Conservation (phyloP, 139 green algal species). For the Picochlorum sp. region DNA sequence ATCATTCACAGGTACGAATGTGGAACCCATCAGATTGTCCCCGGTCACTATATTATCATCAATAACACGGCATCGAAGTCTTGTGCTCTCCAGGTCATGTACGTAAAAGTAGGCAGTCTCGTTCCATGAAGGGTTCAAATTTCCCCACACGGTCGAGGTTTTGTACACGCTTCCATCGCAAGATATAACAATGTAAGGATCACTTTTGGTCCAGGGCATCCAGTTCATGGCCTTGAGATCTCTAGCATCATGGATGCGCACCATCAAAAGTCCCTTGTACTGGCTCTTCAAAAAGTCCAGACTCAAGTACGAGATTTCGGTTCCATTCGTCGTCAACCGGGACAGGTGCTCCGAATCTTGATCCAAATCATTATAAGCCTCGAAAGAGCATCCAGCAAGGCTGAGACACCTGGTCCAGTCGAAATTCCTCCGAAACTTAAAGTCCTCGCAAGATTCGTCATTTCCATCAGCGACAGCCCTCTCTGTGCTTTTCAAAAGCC, state of each 20-base stretch:
- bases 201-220: neutral
- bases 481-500: no score
- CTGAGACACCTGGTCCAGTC: constrained; percentile 17
- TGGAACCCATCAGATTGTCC: constrained; percentile 7
- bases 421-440: neutral
- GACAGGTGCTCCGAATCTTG: neutral
- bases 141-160: constrained; percentile 4
- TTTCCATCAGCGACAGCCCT: no score
- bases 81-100: neutral
- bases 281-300: constrained; percentile 9
- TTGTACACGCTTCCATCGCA: neutral
- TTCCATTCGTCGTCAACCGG: neutral
- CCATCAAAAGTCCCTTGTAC: constrained; percentile 15
- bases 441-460: no score
- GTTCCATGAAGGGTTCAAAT: constrained; percentile 15
- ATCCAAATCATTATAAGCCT: constrained; percentile 21
- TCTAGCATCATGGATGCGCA: constrained; percentile 4
- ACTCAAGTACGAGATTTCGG: constrained; percentile 10
- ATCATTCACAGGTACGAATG: constrained; percentile 2
- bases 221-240: constrained; percentile 8
- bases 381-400: constrained; percentile 19
- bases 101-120: constrained; percentile 4
- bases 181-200: constrained; percentile 8
- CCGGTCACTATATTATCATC: constrained; percentile 11
- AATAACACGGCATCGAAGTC: constrained; percentile 2